A percentile compares a stretch with the other conserved stretches of the same genome.
phyloP scores from a whole-genome alignment of 495 filamentous ascomycete species.

The Oleoguttula mirabilis region DNA sequence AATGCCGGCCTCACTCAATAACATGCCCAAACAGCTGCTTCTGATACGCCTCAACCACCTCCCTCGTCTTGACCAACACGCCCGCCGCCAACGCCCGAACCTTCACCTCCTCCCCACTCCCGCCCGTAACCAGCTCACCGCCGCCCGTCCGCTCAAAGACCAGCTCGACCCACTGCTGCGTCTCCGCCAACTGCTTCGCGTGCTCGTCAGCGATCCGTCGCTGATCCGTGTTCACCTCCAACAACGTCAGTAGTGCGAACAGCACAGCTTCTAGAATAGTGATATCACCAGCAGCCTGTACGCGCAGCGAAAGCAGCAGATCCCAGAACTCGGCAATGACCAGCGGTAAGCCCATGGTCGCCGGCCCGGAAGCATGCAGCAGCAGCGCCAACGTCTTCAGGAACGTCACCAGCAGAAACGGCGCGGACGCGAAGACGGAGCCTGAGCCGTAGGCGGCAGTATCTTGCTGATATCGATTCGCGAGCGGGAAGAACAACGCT shows the following conservation, averaged over 20 bases:
- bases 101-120: conserved; percentile 43
- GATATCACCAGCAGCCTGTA: conserved; percentile 39
- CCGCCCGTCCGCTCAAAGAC: conserved; percentile 49
- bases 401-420: conserved; percentile 47
- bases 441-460: conserved; percentile 25
- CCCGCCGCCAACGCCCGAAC: conserved; percentile 67
- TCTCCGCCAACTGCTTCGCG: conserved; percentile 43
- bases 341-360: conserved; percentile 47
- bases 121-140: conserved; percentile 28
- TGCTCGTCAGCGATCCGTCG: conserved; percentile 36
- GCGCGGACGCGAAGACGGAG: conserved; percentile 43
- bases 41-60: conserved; percentile 73
- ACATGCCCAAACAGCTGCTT: conserved; percentile 42
- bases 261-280: conserved; percentile 60
- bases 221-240: conserved; percentile 59
- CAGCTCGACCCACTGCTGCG: conserved; percentile 56
- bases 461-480: conserved; percentile 35
- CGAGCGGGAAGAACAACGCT: conserved; percentile 72
- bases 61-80: conserved; percentile 62
- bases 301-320: conserved; percentile 41
- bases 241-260: conserved; percentile 63
- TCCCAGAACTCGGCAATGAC: conserved; percentile 64
- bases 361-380: conserved; percentile 52
- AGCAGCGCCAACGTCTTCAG: conserved; percentile 56
- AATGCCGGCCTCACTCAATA: background rate